Percentiles rank a stretch among this genome's conserved stretches.
Evolutionary conservation across 179 eudicot species (phyloP).

Genomic region (Carnegiea gigantea): DNA sequence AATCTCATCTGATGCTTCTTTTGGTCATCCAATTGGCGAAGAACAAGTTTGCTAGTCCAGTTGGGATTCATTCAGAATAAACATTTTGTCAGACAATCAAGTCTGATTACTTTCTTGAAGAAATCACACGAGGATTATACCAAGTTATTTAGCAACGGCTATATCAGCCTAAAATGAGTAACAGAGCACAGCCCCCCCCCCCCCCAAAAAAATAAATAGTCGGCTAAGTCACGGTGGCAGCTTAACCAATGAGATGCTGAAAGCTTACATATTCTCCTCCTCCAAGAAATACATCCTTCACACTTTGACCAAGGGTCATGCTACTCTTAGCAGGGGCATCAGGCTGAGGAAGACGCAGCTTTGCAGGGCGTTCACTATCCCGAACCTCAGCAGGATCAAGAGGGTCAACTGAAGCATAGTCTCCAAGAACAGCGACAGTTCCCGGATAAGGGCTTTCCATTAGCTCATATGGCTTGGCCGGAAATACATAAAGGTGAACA

Average conservation of each 20-base stretch:
- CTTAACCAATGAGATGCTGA: slow-evolving; percentile 10
- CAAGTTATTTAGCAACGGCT: background rate
- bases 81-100: background rate
- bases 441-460: slow-evolving; percentile 78
- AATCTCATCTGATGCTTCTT: too few relatives aligned
- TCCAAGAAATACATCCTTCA: slow-evolving; percentile 83
- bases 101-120: background rate
- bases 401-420: slow-evolving; percentile 90
- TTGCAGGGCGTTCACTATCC: slow-evolving; percentile 95
- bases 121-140: background rate
- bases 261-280: slow-evolving; percentile 88
- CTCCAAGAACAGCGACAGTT: slow-evolving; percentile 87
- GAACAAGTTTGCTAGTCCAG: background rate
- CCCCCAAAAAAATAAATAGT: background rate
- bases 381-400: slow-evolving; percentile 95
- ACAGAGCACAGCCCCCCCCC: background rate
- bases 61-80: background rate
- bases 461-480: slow-evolving; percentile 85
- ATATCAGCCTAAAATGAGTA: background rate
- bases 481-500: slow-evolving; percentile 93
- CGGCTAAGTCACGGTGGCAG: background rate
- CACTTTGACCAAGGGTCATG: slow-evolving; percentile 88
- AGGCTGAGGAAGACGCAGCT: slow-evolving; percentile 88
- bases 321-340: slow-evolving; percentile 58
- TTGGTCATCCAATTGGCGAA: background rate